These are phyloP conservation scores for Phytopythium mirpurense DNA, from an alignment of 352 stramenopile species.

Conservation along the genomic window DNA sequence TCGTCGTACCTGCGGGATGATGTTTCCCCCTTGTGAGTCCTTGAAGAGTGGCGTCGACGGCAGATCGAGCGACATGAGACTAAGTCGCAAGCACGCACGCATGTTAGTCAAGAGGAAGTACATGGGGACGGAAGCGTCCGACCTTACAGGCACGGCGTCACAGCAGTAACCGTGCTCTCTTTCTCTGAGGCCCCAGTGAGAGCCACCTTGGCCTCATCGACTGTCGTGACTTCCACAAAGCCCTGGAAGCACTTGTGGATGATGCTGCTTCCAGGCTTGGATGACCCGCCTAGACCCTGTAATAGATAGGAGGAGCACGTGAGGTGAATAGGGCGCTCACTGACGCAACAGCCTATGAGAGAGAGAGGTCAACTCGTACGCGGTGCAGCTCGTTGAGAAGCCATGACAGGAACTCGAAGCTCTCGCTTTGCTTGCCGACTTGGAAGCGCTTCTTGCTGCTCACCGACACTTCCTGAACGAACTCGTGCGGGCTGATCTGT, in stretches of 20 bases:
- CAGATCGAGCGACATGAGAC: constrained; percentile 96
- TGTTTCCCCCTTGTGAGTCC: constrained; percentile 94
- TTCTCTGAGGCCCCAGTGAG: constrained; percentile 25
- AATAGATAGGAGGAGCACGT: constrained; percentile 1
- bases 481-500: constrained; percentile 93
- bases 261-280: constrained; percentile 87
- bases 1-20: constrained; percentile 96
- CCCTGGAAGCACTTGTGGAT: constrained; percentile 97
- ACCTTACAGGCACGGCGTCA: constrained; percentile 79
- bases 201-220: constrained; percentile 44
- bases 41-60: constrained; percentile 98
- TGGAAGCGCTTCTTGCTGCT: constrained; percentile 96
- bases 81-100: constrained; percentile 25
- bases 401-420: constrained; percentile 96
- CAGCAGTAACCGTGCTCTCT: constrained; percentile 25
- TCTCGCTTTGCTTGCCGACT: constrained; percentile 92
- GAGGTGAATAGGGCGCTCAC: too few relatives aligned
- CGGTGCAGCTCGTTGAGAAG: constrained; percentile 94
- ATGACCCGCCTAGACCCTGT: constrained; percentile 76
- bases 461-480: constrained; percentile 93
- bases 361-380: constrained; percentile 21
- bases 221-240: constrained; percentile 90
- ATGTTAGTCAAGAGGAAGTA: neutral
- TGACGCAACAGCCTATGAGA: too few relatives aligned
- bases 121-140: too few relatives aligned